Evolutionary conservation across 2,329 filamentous ascomycete species (phyloP).

Genomic region (Ophiostoma sp.): DNA sequence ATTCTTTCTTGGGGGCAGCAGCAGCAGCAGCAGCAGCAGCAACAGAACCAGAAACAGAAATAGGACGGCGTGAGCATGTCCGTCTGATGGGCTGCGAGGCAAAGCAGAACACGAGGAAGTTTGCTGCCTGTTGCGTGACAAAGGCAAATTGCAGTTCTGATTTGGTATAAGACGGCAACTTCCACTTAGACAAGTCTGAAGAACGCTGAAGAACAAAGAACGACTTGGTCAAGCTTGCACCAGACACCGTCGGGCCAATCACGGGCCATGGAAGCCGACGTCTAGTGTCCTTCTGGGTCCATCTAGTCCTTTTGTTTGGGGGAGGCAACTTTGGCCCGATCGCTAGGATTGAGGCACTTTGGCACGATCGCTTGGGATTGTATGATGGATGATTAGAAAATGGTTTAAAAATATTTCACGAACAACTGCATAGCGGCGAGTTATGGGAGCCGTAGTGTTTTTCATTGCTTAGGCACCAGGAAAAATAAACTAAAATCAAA

Average conservation of each 20-base stretch:
- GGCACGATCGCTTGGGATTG: no score
- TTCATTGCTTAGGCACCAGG: no score
- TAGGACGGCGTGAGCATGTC: not conserved
- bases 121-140: not conserved
- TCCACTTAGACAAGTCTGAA: not conserved
- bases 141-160: not conserved
- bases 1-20: not conserved
- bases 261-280: not conserved
- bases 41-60: not conserved
- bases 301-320: not conserved
- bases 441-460: no score
- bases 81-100: not conserved
- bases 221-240: not conserved
- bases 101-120: not conserved
- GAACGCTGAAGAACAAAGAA: not conserved
- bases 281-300: not conserved
- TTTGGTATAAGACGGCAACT: slow-evolving; percentile 1
- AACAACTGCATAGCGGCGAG: no score
- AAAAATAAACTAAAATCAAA: not conserved
- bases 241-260: not conserved
- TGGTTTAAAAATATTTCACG: no score
- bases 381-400: not conserved
- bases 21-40: not conserved
- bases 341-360: not conserved
- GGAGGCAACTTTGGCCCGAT: not conserved